Evolutionary conservation across 305 asterid genomes (phyloP).

Genomic region (Withania somnifera): DNA sequence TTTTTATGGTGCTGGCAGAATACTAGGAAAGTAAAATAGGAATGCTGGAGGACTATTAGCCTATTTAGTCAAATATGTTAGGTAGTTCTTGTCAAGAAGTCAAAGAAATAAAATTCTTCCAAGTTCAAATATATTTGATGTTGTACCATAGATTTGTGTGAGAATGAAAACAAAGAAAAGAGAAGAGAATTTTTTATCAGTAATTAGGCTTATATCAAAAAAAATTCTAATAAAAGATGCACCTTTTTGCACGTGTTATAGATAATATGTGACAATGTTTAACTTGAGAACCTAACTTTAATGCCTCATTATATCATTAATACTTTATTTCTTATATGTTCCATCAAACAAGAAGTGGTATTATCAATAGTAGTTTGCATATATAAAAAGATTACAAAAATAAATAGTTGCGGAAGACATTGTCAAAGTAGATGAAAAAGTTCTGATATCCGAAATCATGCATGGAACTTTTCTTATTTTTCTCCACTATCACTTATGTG

Average conservation of each 20-base stretch:
- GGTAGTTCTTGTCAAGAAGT: background rate
- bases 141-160: background rate
- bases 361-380: background rate
- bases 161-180: background rate
- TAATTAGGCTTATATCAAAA: too few species aligned
- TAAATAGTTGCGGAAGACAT: background rate
- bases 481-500: background rate
- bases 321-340: background rate
- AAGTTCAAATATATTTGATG: background rate
- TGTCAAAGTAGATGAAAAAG: background rate
- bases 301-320: background rate
- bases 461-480: background rate
- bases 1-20: background rate
- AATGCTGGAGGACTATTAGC: background rate
- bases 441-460: background rate
- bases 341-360: background rate
- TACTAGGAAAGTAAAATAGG: background rate
- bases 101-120: background rate
- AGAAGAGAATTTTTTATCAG: background rate
- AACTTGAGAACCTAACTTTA: background rate
- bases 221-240: background rate
- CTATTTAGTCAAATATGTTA: too few species aligned
- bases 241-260: background rate
- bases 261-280: background rate
- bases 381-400: background rate